These are phyloP conservation scores for button mushroom (Agaricus bisporus) DNA, from an alignment of 768 basidiomycete species.

Conservation along the genomic window DNA sequence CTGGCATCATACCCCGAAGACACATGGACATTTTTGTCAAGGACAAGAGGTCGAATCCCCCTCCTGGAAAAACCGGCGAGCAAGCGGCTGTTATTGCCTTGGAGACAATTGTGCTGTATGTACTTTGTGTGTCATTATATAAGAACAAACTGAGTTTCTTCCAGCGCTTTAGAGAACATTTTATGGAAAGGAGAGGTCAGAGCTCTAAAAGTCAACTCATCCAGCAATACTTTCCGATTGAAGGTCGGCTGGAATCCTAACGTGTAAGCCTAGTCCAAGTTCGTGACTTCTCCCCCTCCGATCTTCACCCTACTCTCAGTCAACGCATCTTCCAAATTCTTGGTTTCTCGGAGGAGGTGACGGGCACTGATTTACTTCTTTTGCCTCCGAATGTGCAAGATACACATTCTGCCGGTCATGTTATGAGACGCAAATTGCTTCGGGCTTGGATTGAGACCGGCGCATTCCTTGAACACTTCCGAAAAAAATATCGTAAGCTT, in stretches of 20 bases:
- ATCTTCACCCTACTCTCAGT: constrained; percentile 17
- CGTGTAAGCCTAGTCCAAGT: constrained; percentile 40
- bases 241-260: constrained; percentile 63
- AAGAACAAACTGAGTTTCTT: neutral
- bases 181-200: constrained; percentile 68
- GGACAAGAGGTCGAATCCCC: constrained; percentile 57
- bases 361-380: constrained; percentile 38
- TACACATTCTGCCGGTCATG: constrained; percentile 36
- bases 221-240: constrained; percentile 45
- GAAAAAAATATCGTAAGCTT: constrained; percentile 36
- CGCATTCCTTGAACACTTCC: constrained; percentile 61
- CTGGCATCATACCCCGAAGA: constrained; percentile 64
- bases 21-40: constrained; percentile 56
- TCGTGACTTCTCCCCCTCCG: neutral
- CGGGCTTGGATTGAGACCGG: constrained; percentile 77
- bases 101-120: constrained; percentile 66
- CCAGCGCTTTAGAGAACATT: constrained; percentile 69
- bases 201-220: constrained; percentile 38
- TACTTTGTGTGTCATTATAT: neutral
- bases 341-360: constrained; percentile 34
- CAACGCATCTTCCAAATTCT: constrained; percentile 39
- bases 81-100: constrained; percentile 48
- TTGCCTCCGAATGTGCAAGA: constrained; percentile 51
- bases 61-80: constrained; percentile 46
- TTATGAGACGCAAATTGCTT: constrained; percentile 55